Conservation (phyloP, 345 rosid species). For the Citrus mangshanensis region DNA sequence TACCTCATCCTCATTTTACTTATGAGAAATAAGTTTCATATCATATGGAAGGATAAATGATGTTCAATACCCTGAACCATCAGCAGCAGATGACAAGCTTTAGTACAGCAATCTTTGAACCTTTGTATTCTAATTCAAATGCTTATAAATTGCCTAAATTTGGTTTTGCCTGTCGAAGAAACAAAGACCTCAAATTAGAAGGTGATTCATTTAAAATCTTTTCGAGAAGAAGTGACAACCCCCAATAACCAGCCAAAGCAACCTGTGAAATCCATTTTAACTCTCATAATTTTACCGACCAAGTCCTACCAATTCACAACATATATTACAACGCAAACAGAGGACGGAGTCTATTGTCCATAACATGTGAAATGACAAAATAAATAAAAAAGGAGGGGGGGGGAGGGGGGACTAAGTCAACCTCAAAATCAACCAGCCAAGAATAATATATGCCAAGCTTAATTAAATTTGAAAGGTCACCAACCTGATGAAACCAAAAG, state of each 20-base stretch:
- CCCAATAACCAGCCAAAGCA: not conserved
- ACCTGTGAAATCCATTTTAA: not conserved
- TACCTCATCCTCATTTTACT: not conserved
- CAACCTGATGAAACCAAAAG: not conserved
- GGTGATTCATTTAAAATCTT: not conserved
- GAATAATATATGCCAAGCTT: not conserved
- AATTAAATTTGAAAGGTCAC: not conserved
- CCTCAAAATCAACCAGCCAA: not conserved
- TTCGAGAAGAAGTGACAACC: not conserved
- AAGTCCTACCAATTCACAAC: not conserved
- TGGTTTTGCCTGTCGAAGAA: slow-evolving; percentile 41
- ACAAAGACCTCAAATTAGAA: slow-evolving; percentile 11
- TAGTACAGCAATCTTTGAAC: not conserved
- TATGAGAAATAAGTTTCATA: not conserved
- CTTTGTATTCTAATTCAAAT: not conserved
- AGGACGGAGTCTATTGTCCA: not conserved
- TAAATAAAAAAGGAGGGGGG: not conserved
- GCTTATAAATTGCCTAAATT: slow-evolving; percentile 12
- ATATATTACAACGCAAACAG: not conserved
- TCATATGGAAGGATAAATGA: not conserved
- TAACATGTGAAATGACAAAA: not conserved
- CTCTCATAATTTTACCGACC: not conserved
- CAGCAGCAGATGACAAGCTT: not conserved
- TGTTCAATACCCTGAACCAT: not conserved
- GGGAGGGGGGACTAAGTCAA: not conserved